A percentile compares a stretch with the other conserved stretches of the same genome.
phyloP scores from a whole-genome alignment of 371 early-diverging fungal species.

The Phascolomyces articulosus region DNA sequence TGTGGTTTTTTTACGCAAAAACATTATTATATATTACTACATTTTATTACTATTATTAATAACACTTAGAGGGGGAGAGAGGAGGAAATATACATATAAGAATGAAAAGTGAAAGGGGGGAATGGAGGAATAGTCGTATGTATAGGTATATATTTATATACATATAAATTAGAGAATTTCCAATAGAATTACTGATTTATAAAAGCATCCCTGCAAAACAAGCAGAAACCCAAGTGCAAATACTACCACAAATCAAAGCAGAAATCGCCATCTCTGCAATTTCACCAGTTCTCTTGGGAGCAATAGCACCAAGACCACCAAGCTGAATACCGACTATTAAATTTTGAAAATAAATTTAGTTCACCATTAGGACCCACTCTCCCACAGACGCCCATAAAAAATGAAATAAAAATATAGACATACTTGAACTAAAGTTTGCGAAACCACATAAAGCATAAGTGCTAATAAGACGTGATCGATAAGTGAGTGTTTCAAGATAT shows the following conservation, averaged over 20 bases:
- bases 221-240: conserved; percentile 85
- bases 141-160: too few relatives aligned
- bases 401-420: background rate
- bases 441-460: conserved; percentile 90
- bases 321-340: conserved; percentile 89
- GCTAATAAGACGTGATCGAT: conserved; percentile 57
- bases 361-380: background rate
- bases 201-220: conserved; percentile 80
- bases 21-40: too few relatives aligned
- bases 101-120: too few relatives aligned
- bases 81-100: too few relatives aligned
- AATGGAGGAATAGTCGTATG: too few relatives aligned
- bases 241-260: conserved; percentile 82
- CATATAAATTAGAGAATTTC: background rate
- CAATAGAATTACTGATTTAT: background rate
- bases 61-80: too few relatives aligned
- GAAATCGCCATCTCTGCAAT: conserved; percentile 78
- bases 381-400: too few relatives aligned
- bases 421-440: conserved; percentile 51
- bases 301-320: conserved; percentile 78
- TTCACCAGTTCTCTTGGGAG: conserved; percentile 79
- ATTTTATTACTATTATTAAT: too few relatives aligned
- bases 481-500: conserved; percentile 28
- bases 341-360: conserved; percentile 57
- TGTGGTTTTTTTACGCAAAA: too few relatives aligned